Percentiles rank a stretch among this genome's conserved stretches.
Conservation (phyloP, 129 eudicot genomes). For the Chrysanthemum seticuspe region DNA sequence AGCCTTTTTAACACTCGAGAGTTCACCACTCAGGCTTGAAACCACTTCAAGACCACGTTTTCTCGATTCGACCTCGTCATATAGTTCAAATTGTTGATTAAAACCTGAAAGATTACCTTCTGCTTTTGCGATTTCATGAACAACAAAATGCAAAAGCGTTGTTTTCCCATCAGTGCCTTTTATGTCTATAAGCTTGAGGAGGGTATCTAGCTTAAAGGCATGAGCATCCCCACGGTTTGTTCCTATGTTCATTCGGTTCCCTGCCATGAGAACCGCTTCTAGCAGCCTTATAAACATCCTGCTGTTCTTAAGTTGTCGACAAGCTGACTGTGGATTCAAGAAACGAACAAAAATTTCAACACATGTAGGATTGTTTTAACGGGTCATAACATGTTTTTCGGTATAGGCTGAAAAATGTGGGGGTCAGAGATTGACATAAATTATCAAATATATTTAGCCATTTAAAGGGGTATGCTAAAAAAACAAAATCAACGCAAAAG, state of each 20-base stretch:
- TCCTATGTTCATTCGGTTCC: constrained; percentile 75
- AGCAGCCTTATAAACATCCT: constrained; percentile 69
- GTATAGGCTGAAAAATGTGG: background rate
- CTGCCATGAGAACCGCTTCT: constrained; percentile 72
- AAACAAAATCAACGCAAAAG: constrained; percentile 4
- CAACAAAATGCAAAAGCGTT: constrained; percentile 80
- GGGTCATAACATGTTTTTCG: background rate
- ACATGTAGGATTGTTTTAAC: background rate
- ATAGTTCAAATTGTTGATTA: constrained; percentile 36
- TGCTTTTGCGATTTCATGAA: constrained; percentile 61
- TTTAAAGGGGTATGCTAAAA: background rate
- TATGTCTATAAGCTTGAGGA: constrained; percentile 69
- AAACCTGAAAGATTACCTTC: constrained; percentile 56
- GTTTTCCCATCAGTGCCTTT: constrained; percentile 78
- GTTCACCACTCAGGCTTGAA: constrained; percentile 68
- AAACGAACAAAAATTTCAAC: background rate
- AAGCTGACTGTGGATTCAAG: constrained; percentile 54
- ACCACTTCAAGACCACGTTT: constrained; percentile 76
- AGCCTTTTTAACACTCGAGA: constrained; percentile 67
- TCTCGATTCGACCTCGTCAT: constrained; percentile 49
- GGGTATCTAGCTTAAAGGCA: constrained; percentile 83
- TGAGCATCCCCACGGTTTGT: constrained; percentile 78
- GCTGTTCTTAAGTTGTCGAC: constrained; percentile 68
- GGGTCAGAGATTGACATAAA: too few relatives aligned
- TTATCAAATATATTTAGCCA: too few relatives aligned